Percentiles rank a stretch among this genome's conserved stretches.
phyloP scores from a whole-genome alignment of 2,329 filamentous ascomycete species.

The Paecilomyces formosus region DNA sequence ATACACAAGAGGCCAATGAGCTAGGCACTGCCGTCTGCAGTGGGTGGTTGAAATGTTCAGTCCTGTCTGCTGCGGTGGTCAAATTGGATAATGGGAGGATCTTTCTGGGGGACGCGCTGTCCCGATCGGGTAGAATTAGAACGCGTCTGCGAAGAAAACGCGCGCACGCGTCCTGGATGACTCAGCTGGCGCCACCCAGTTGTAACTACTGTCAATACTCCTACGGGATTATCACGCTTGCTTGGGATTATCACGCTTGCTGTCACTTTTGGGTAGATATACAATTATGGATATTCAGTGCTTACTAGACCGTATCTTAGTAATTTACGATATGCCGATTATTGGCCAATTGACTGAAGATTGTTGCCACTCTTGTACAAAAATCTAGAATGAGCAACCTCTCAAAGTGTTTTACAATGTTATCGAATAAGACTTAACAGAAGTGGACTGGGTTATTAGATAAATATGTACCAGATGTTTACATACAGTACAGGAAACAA shows the following conservation, averaged over 20 bases:
- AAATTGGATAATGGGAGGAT: conserved; percentile 13
- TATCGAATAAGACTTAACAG: not conserved
- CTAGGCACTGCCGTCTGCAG: not conserved
- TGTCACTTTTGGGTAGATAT: too few species aligned
- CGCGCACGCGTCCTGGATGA: conserved; percentile 13
- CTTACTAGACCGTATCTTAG: too few species aligned
- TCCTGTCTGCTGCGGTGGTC: not conserved
- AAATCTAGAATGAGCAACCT: too few species aligned
- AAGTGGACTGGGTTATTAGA: not conserved
- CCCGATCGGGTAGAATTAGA: conserved; percentile 28
- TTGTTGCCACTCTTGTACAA: too few species aligned
- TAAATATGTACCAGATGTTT: not conserved
- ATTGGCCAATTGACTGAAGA: too few species aligned
- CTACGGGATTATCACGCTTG: too few species aligned
- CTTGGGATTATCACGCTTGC: too few species aligned
- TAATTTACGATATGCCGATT: too few species aligned
- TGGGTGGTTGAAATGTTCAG: not conserved
- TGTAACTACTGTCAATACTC: too few species aligned
- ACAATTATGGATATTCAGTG: too few species aligned
- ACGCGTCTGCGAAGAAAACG: conserved; percentile 18
- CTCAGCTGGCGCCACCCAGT: conserved; percentile 4
- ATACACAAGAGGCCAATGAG: not conserved
- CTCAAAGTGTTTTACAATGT: too few species aligned
- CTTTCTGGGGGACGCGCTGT: conserved; percentile 15
- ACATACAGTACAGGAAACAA: not conserved